These are phyloP conservation scores for Boletus pseudo-olivaceus DNA, from an alignment of 768 basidiomycete genomes.

Conservation along the genomic window DNA sequence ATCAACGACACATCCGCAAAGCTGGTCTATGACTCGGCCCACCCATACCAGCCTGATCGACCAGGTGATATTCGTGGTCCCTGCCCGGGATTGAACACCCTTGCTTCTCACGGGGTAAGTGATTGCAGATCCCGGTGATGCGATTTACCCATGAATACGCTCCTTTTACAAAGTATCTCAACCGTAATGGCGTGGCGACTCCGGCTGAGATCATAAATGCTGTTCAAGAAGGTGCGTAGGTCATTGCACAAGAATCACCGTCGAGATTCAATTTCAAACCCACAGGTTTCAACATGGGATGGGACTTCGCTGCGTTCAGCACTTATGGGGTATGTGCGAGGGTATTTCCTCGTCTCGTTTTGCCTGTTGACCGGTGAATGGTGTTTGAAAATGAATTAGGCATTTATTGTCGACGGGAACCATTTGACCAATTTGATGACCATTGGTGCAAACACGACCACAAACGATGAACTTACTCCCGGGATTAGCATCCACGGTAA, in stretches of 20 bases:
- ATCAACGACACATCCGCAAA: constrained; percentile 24
- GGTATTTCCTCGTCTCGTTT: background rate
- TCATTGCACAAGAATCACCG: too few species aligned
- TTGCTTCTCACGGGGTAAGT: constrained; percentile 25
- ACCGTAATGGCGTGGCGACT: constrained; percentile 17
- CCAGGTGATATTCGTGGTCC: constrained; percentile 27
- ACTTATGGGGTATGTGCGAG: constrained; percentile 19
- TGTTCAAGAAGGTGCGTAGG: constrained; percentile 16
- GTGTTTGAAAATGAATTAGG: constrained; percentile 2
- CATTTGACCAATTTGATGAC: constrained; percentile 27
- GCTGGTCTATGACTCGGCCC: constrained; percentile 15
- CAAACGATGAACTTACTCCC: constrained; percentile 5
- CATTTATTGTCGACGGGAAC: constrained; percentile 28
- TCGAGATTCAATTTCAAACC: background rate
- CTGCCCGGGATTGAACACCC: constrained; percentile 24
- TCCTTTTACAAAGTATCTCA: constrained; percentile 15
- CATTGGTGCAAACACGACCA: constrained; percentile 23
- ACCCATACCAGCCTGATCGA: constrained; percentile 9
- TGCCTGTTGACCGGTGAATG: background rate
- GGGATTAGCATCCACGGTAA: constrained; percentile 25
- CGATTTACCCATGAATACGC: background rate
- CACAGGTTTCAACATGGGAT: constrained; percentile 26
- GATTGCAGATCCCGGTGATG: background rate
- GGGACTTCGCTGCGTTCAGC: constrained; percentile 16
- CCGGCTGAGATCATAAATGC: constrained; percentile 24